Evolutionary conservation across 2,329 filamentous ascomycete species (phyloP).

Genomic region (Aspergillus pseudotamarii): DNA sequence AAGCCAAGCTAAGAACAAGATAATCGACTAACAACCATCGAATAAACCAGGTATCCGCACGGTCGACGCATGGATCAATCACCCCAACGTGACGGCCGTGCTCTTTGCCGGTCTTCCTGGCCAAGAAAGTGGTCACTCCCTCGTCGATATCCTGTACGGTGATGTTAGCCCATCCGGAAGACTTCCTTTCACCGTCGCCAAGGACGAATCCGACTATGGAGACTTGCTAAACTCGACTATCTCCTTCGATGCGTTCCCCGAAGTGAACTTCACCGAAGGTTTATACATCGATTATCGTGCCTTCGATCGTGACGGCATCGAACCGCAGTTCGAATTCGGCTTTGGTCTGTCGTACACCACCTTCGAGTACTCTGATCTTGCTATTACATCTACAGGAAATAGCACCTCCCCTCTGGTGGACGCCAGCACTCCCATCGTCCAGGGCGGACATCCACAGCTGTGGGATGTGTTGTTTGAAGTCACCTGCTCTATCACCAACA

Average conservation of each 20-base stretch:
- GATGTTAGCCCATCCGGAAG: slow-evolving; percentile 29
- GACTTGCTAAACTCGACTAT: slow-evolving; percentile 5
- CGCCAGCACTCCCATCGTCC: slow-evolving; percentile 27
- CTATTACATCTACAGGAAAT: slow-evolving; percentile 26
- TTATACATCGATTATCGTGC: slow-evolving; percentile 1
- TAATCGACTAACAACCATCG: not conserved
- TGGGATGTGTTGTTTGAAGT: slow-evolving; percentile 36
- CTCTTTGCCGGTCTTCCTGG: slow-evolving; percentile 66
- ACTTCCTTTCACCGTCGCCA: slow-evolving; percentile 60
- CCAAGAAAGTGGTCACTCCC: slow-evolving; percentile 60
- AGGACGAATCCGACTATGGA: slow-evolving; percentile 58
- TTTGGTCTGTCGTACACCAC: slow-evolving; percentile 50
- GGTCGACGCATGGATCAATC: slow-evolving; percentile 59
- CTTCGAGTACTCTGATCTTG: slow-evolving; percentile 53
- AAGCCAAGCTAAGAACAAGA: accelerated
- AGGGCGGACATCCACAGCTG: slow-evolving; percentile 8
- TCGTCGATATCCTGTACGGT: slow-evolving; percentile 61
- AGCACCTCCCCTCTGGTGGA: slow-evolving; percentile 48
- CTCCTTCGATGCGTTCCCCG: not conserved
- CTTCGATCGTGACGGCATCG: not conserved
- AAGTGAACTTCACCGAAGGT: slow-evolving; percentile 10
- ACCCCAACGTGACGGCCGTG: slow-evolving; percentile 65
- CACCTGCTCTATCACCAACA: slow-evolving; percentile 53
- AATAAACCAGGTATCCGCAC: slow-evolving; percentile 44
- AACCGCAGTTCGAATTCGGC: slow-evolving; percentile 9